Evolutionary conservation across 805 yeast species (phyloP).

Genomic region (Cyberlindnera maritima): DNA sequence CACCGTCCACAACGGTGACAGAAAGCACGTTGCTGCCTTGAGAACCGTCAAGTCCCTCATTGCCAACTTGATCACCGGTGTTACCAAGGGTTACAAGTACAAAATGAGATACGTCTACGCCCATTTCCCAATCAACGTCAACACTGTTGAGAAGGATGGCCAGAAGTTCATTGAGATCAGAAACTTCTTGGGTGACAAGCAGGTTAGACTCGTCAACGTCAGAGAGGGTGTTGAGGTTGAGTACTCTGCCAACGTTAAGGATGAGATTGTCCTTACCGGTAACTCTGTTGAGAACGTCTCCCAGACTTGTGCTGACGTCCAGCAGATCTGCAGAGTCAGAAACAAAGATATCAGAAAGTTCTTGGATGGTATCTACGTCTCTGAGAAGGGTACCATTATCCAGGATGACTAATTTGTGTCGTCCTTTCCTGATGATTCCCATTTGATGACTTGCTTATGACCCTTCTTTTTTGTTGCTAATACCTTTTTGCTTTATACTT

Average conservation of each 20-base stretch:
- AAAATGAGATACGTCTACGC: conserved; percentile 99
- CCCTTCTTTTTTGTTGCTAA: background rate
- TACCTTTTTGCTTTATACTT: background rate
- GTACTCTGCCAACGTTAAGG: conserved; percentile 83
- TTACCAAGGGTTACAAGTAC: conserved; percentile 98
- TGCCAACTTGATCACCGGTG: conserved; percentile 95
- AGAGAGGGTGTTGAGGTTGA: conserved; percentile 87
- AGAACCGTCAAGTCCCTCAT: conserved; percentile 97
- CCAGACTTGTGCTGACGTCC: conserved; percentile 97
- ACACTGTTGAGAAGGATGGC: conserved; percentile 79
- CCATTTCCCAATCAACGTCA: conserved; percentile 99
- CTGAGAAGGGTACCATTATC: conserved; percentile 86
- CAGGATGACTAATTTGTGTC: conserved; percentile 46
- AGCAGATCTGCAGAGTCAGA: conserved; percentile 97
- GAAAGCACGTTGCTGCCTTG: conserved; percentile 99
- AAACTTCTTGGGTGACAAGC: conserved; percentile 99
- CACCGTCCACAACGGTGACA: conserved; percentile 97
- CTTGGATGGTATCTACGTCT: conserved; percentile 99
- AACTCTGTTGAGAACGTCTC: conserved; percentile 97
- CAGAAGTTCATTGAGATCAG: conserved; percentile 84
- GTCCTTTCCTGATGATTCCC: background rate
- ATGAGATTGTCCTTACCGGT: conserved; percentile 89
- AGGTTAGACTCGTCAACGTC: conserved; percentile 84
- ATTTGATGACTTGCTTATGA: conserved; percentile 1
- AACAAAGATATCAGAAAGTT: conserved; percentile 99